These are phyloP conservation scores for Ogataea philodendri DNA, from an alignment of 805 yeast species.

Conservation along the genomic window DNA sequence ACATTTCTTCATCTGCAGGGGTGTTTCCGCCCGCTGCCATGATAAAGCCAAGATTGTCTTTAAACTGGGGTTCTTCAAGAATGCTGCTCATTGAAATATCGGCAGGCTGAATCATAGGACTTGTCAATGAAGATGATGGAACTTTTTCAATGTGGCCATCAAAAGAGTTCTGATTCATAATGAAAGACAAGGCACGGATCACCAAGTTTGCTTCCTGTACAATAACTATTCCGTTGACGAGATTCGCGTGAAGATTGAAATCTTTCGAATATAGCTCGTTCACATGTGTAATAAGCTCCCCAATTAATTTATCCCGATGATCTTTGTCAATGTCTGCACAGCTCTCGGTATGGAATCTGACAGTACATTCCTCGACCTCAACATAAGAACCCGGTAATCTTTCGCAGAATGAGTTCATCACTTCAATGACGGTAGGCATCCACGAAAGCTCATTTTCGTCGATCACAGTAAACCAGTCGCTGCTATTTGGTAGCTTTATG, in stretches of 20 bases:
- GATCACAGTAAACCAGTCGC: constrained; percentile 62
- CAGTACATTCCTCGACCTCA: constrained; percentile 70
- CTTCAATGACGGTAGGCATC: constrained; percentile 55
- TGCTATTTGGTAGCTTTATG: constrained; percentile 51
- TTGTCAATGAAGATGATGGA: constrained; percentile 25
- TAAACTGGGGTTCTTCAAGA: constrained; percentile 5
- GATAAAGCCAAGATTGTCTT: constrained; percentile 38
- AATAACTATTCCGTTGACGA: constrained; percentile 65
- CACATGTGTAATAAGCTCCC: constrained; percentile 81
- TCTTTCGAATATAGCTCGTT: constrained; percentile 67
- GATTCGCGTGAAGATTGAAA: constrained; percentile 69
- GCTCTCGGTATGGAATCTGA: constrained; percentile 72
- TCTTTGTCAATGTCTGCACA: constrained; percentile 59
- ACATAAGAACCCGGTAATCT: constrained; percentile 77
- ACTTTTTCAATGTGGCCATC: constrained; percentile 18
- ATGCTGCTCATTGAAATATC: constrained; percentile 17
- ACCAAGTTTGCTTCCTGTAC: constrained; percentile 66
- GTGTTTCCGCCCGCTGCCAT: constrained; percentile 65
- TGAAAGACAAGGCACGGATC: constrained; percentile 52
- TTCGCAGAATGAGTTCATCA: constrained; percentile 62
- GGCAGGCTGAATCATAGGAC: constrained; percentile 17
- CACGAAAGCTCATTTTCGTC: constrained; percentile 55
- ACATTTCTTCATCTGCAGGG: constrained; percentile 67
- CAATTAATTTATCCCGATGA: constrained; percentile 65
- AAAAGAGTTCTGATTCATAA: constrained; percentile 37